These are phyloP conservation scores for Cercospora sp. DNA, from an alignment of 2,329 filamentous ascomycete species.

Conservation along the genomic window DNA sequence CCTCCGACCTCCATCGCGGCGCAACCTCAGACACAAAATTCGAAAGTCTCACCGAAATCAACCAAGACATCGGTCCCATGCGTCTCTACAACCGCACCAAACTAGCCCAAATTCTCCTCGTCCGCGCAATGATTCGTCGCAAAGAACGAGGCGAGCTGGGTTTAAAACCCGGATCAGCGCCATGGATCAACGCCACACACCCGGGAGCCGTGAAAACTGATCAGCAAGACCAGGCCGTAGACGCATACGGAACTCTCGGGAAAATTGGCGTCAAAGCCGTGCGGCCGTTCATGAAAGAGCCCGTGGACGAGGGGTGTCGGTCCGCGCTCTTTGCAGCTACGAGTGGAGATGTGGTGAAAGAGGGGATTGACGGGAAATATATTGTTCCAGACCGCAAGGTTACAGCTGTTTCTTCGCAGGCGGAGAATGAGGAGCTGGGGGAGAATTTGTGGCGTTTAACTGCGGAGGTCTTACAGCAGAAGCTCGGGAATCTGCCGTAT, in stretches of 20 bases:
- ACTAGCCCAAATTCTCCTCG: conserved; percentile 52
- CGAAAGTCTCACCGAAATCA: conserved; percentile 49
- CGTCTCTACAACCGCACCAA: conserved; percentile 54
- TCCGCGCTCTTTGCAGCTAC: conserved; percentile 52
- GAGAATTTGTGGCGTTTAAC: conserved; percentile 51
- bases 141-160: conserved; percentile 43
- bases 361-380: conserved; percentile 51
- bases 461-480: conserved; percentile 47
- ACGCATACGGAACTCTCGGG: conserved; percentile 52
- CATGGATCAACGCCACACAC: conserved; percentile 53
- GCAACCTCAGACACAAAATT: conserved; percentile 45
- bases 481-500: conserved; percentile 36
- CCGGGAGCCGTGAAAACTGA: conserved; percentile 53
- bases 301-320: conserved; percentile 50
- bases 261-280: conserved; percentile 48
- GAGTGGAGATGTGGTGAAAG: conserved; percentile 45
- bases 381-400: conserved; percentile 54
- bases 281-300: conserved; percentile 53
- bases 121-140: conserved; percentile 45
- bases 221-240: conserved; percentile 51
- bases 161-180: conserved; percentile 30
- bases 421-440: conserved; percentile 45
- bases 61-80: conserved; percentile 51
- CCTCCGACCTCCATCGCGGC: conserved; percentile 51
- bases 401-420: conserved; percentile 45